Conservation (phyloP, 2,329 filamentous ascomycete species). For the Phaeosphaeriaceae sp. region DNA sequence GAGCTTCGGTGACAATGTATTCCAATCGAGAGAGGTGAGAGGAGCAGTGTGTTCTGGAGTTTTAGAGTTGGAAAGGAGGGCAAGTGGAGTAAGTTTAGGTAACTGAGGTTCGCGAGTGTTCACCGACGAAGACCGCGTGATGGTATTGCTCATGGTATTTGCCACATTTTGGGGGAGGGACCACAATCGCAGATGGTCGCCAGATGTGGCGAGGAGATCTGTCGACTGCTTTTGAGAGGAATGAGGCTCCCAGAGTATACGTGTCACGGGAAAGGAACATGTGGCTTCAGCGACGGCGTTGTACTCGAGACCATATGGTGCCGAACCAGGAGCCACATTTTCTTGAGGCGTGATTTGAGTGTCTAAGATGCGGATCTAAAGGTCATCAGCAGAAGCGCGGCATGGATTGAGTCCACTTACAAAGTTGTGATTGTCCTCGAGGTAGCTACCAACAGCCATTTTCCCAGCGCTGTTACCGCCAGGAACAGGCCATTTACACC, state of each 20-base stretch:
- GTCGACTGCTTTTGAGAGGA: conserved; percentile 95
- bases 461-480: conserved; percentile 77
- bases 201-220: conserved; percentile 91
- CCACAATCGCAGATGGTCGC: conserved; percentile 93
- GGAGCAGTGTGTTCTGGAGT: conserved; percentile 97
- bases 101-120: conserved; percentile 65
- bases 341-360: conserved; percentile 76
- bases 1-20: conserved; percentile 91
- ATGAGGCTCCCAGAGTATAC: conserved; percentile 93
- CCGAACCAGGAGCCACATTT: conserved; percentile 70
- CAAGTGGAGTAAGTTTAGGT: conserved; percentile 89
- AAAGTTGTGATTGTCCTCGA: conserved; percentile 98
- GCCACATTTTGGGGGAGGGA: conserved; percentile 70
- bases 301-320: conserved; percentile 84
- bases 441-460: conserved; percentile 91
- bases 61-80: conserved; percentile 95
- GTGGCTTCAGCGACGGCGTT: conserved; percentile 94
- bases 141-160: conserved; percentile 70
- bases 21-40: conserved; percentile 96
- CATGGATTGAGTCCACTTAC: conserved; percentile 58
- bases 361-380: conserved; percentile 94
- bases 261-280: conserved; percentile 95
- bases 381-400: conserved; percentile 15
- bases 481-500: conserved; percentile 96
- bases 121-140: conserved; percentile 68